phyloP scores from a whole-genome alignment of 1,284 basidiomycete species.

The Kwoniella shivajii region DNA sequence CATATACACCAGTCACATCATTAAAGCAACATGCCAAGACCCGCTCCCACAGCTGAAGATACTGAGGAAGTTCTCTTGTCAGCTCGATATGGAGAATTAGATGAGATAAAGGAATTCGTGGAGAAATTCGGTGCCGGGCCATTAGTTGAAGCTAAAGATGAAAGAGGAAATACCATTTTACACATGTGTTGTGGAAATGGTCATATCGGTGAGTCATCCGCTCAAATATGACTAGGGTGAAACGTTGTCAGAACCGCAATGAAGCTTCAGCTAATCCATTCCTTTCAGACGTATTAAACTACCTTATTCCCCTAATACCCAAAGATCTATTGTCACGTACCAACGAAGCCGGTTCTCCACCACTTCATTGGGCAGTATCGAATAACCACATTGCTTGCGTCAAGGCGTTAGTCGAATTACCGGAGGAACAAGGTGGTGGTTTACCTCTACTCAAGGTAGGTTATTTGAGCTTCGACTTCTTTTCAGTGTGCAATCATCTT shows the following conservation, averaged over 20 bases:
- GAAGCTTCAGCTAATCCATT: too few relatives aligned
- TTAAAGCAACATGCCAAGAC: conserved; percentile 11
- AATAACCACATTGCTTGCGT: conserved; percentile 72
- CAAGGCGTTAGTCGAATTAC: conserved; percentile 63
- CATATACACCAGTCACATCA: conserved; percentile 12
- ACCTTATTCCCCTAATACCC: conserved; percentile 67
- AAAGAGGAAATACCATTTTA: conserved; percentile 72
- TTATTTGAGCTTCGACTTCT: neutral
- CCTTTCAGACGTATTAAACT: conserved; percentile 67
- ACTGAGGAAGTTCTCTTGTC: conserved; percentile 75
- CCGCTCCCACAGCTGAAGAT: conserved; percentile 60
- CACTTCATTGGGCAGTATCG: conserved; percentile 84
- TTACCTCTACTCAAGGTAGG: conserved; percentile 48
- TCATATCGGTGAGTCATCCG: conserved; percentile 72
- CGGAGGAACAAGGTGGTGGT: conserved; percentile 51
- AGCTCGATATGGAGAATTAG: conserved; percentile 80
- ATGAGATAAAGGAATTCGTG: conserved; percentile 70
- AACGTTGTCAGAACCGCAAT: too few relatives aligned
- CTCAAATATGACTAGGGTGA: too few relatives aligned
- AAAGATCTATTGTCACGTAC: conserved; percentile 62
- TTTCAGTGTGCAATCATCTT: neutral
- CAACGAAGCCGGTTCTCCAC: conserved; percentile 73
- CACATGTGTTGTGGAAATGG: conserved; percentile 88
- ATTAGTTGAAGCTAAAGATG: conserved; percentile 66
- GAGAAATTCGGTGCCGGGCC: conserved; percentile 62